Evolutionary conservation across 2,329 filamentous ascomycete species (phyloP).

Genomic region (Nemania sp.): DNA sequence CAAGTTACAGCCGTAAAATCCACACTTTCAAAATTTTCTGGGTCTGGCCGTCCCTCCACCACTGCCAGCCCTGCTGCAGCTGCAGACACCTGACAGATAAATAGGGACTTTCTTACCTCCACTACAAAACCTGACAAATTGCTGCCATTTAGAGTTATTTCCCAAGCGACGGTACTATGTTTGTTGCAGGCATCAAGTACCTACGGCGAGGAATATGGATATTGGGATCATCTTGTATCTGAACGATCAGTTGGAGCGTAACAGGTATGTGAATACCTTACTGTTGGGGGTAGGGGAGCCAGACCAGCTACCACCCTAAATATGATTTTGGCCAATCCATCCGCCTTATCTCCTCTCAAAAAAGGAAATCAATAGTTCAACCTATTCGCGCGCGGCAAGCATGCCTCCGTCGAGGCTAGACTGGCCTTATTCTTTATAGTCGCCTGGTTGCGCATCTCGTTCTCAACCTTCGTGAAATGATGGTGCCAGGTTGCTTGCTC

Average conservation of each 20-base stretch:
- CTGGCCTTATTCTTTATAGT: slow-evolving; percentile 1
- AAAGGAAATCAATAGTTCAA: slow-evolving; percentile 18
- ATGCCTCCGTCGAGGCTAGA: slow-evolving; percentile 7
- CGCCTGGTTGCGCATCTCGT: slow-evolving; percentile 10
- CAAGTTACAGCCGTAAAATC: slow-evolving; percentile 13
- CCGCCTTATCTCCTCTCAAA: slow-evolving; percentile 7
- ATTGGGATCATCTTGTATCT: not conserved
- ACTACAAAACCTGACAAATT: not conserved
- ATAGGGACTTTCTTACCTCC: not conserved
- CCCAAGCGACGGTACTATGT: not conserved
- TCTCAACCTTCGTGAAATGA: slow-evolving; percentile 14
- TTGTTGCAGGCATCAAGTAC: not conserved
- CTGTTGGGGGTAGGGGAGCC: too few species aligned
- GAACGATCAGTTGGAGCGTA: not conserved
- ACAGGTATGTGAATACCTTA: too few species aligned
- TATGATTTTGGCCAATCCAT: slow-evolving; percentile 5
- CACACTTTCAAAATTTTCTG: too few species aligned
- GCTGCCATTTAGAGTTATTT: not conserved
- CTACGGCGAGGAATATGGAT: too few species aligned
- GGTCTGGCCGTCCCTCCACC: too few species aligned
- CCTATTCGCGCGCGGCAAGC: slow-evolving; percentile 28
- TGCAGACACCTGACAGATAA: slow-evolving; percentile 4
- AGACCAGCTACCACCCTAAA: not conserved
- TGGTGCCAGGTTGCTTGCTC: slow-evolving; percentile 10
- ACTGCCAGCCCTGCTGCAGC: slow-evolving; percentile 4